A percentile compares a stretch with the other conserved stretches of the same genome.
Evolutionary conservation across 2,329 filamentous ascomycete species (phyloP).

Genomic region (Nannizziopsis barbatae): DNA sequence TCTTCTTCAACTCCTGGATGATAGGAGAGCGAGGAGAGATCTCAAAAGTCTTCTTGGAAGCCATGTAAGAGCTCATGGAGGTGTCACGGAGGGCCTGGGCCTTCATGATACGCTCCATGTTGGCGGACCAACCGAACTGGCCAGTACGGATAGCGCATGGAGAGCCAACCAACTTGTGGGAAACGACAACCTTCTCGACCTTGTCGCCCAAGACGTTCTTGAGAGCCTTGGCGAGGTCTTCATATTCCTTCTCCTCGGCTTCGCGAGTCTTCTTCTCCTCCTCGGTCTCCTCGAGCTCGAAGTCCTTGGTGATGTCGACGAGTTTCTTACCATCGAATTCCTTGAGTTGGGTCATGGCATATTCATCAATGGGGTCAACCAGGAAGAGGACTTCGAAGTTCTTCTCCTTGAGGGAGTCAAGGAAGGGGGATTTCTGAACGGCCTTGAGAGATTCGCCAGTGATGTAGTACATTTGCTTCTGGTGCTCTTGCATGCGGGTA

Average conservation of each 20-base stretch:
- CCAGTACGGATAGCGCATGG: slow-evolving; percentile 98
- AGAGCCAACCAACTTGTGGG: slow-evolving; percentile 87
- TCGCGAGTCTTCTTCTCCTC: slow-evolving; percentile 97
- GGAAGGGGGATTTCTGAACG: slow-evolving; percentile 95
- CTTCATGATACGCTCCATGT: slow-evolving; percentile 99
- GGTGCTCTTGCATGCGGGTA: slow-evolving; percentile 98
- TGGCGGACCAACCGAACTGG: slow-evolving; percentile 99
- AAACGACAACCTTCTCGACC: slow-evolving; percentile 99
- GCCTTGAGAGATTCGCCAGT: slow-evolving; percentile 99
- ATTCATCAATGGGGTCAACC: slow-evolving; percentile 98
- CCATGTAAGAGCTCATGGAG: slow-evolving; percentile 99
- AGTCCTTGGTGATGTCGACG: slow-evolving; percentile 99
- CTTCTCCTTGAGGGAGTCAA: slow-evolving; percentile 97
- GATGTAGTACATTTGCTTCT: slow-evolving; percentile 99
- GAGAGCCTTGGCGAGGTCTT: slow-evolving; percentile 84
- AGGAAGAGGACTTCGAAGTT: slow-evolving; percentile 99
- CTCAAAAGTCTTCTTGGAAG: slow-evolving; percentile 99
- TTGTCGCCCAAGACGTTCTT: slow-evolving; percentile 99
- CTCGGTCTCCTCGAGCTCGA: slow-evolving; percentile 98
- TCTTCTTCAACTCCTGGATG: slow-evolving; percentile 98
- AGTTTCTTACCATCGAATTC: slow-evolving; percentile 99
- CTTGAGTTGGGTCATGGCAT: slow-evolving; percentile 99
- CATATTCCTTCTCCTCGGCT: slow-evolving; percentile 96
- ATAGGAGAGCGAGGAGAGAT: slow-evolving; percentile 98
- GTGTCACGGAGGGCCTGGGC: slow-evolving; percentile 99